A percentile compares a stretch with the other conserved stretches of the same genome.
phyloP scores from a whole-genome alignment of 495 filamentous ascomycete genomes.

The Hypoxylon rickii region DNA sequence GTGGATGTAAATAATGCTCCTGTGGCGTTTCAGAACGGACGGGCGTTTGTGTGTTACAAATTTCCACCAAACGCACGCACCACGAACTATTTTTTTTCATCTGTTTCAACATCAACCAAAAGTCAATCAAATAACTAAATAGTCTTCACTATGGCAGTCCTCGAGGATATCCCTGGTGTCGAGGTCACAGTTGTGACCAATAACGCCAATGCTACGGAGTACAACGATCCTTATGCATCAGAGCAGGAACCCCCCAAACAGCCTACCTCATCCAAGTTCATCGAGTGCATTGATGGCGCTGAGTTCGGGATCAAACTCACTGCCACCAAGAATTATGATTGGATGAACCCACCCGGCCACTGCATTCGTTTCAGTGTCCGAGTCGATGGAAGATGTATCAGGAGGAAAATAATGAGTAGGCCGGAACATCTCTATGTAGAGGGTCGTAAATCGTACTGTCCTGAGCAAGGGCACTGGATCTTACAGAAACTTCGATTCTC shows the following conservation, averaged over 20 bases:
- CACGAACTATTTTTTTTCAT: no score
- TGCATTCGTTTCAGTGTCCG: no score
- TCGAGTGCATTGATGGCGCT: conserved; percentile 38
- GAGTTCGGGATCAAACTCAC: conserved; percentile 32
- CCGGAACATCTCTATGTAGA: neutral
- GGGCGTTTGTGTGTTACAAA: no score
- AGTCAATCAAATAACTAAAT: no score
- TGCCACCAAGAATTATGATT: neutral
- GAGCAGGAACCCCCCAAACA: neutral
- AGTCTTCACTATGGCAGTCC: conserved; percentile 41
- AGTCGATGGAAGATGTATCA: no score
- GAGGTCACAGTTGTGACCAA: conserved; percentile 34
- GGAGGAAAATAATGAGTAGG: neutral
- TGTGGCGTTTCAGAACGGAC: no score
- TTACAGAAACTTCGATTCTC: conserved; percentile 25
- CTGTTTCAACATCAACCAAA: no score
- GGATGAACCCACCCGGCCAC: neutral
- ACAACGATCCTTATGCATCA: conserved; percentile 29
- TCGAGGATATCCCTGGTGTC: conserved; percentile 37
- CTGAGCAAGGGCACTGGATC: conserved; percentile 1
- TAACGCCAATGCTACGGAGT: conserved; percentile 35
- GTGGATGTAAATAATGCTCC: no score
- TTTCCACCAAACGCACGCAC: no score
- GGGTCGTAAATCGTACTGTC: neutral
- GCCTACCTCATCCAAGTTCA: conserved; percentile 34